Evolutionary conservation across 2,329 filamentous ascomycete species (phyloP), one percentile per base, ranked within the genome.

Genomic region (Aspergillus floridensis): DNA sequence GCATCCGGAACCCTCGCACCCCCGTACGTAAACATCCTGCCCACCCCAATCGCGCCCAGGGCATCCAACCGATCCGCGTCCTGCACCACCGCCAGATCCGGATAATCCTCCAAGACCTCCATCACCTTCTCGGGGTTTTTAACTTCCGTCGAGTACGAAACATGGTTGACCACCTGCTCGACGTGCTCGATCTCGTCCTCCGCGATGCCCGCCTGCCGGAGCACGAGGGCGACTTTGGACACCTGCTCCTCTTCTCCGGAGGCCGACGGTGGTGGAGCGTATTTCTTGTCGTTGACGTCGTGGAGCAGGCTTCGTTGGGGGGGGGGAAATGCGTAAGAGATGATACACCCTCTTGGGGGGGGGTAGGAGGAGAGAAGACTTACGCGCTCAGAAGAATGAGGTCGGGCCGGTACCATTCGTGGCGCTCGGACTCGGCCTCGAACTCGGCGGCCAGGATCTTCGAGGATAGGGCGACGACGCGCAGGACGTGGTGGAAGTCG

Each of bases 221-320:
- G 51, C 26, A 59, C 48, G 2, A 52, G 38, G 2, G 59, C 48
- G 12, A 63, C 53, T 12, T 53, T 53, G 14, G 32, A 54, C 12
- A 19, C 29, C 49, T 35, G 51, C 24, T 46, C 16, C 16, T 46
- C 16, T 4, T 46, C 16, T 4, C 49, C 47, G 5, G 26, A 24
- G n/a, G 46, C 22, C 2, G 35, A 31, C 21, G 38, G 21, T 19
- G 49, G 55, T 2, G 57, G 59, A 6, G 56, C 51, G 44, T 63
- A 63, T 19, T 63, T 63, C 24, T 57, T 59, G 35, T 63, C 62
- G 24, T 58, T 59, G 19, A 63, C 59, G 21, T 63, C 62, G 50
- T 63, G 62, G 8, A 63, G 57, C 3, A 63, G 62, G 7, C 53
- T 55, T 10, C 41, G 22, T 22, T 22, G 2, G 22, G 22, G 22